These are phyloP conservation scores for Macroventuria anomochaeta DNA, from an alignment of 2,329 filamentous ascomycete species.

Conservation along the genomic window DNA sequence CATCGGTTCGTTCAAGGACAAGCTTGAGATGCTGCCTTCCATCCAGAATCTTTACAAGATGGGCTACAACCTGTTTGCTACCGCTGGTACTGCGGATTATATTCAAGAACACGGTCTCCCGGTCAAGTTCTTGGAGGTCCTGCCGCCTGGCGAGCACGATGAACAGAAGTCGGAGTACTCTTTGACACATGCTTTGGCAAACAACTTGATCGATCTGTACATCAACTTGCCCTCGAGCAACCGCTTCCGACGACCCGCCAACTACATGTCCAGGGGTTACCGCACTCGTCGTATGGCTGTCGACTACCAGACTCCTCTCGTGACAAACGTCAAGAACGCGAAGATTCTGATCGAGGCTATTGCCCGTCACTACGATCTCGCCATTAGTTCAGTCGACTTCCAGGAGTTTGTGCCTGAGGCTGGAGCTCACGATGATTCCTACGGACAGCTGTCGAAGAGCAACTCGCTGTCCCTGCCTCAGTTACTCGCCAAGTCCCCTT, in stretches of 20 bases:
- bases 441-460: slow-evolving; percentile 58
- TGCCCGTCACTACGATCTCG: slow-evolving; percentile 83
- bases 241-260: slow-evolving; percentile 93
- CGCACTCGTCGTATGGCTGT: slow-evolving; percentile 97
- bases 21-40: slow-evolving; percentile 94
- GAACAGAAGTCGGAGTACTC: slow-evolving; percentile 96
- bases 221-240: slow-evolving; percentile 99
- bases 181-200: slow-evolving; percentile 92
- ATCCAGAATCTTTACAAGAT: slow-evolving; percentile 87
- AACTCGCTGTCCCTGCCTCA: slow-evolving; percentile 68
- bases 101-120: slow-evolving; percentile 89
- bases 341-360: slow-evolving; percentile 97
- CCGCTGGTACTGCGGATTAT: slow-evolving; percentile 95
- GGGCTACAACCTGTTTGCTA: slow-evolving; percentile 95
- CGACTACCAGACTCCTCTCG: slow-evolving; percentile 93
- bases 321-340: slow-evolving; percentile 99
- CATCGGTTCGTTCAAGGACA: slow-evolving; percentile 97
- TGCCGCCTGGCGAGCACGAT: slow-evolving; percentile 66
- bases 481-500: slow-evolving; percentile 78
- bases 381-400: slow-evolving; percentile 83
- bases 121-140: slow-evolving; percentile 91
- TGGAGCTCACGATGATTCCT: slow-evolving; percentile 39
- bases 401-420: slow-evolving; percentile 72
- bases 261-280: slow-evolving; percentile 98
- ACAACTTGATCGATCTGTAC: slow-evolving; percentile 97